Percentiles rank a stretch among this genome's conserved stretches.
Conservation (phyloP, 192 early-diverging fungal species). For the Chytriomyces sp. region DNA sequence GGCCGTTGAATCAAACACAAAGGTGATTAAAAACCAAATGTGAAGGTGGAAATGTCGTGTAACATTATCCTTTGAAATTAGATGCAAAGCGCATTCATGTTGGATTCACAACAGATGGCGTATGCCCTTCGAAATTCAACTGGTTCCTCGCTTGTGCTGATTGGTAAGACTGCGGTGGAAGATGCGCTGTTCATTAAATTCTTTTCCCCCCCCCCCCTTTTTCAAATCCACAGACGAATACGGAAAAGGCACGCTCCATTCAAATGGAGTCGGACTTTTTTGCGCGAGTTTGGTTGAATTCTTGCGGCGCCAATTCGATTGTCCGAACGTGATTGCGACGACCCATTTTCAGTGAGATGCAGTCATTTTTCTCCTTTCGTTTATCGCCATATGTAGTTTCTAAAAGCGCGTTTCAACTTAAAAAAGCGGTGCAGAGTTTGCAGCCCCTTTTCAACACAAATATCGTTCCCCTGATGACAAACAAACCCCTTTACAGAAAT, state of each 20-base stretch:
- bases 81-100: conserved; percentile 73
- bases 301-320: conserved; percentile 43
- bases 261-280: conserved; percentile 81
- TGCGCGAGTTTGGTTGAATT: conserved; percentile 72
- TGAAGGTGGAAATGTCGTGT: background rate
- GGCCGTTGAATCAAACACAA: conserved; percentile 71
- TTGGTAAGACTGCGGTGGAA: conserved; percentile 38
- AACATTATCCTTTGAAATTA: conserved; percentile 1
- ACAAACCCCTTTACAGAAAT: conserved; percentile 45
- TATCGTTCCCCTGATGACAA: background rate
- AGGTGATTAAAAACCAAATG: conserved; percentile 24
- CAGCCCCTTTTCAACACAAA: background rate
- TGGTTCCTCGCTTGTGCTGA: conserved; percentile 60
- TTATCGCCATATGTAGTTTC: conserved; percentile 6
- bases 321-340: conserved; percentile 73
- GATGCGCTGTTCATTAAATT: too few species aligned
- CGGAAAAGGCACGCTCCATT: conserved; percentile 72
- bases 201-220: background rate
- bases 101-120: conserved; percentile 70
- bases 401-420: background rate
- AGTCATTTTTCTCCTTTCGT: background rate
- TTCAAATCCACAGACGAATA: conserved; percentile 71
- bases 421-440: background rate
- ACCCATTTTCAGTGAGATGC: conserved; percentile 88
- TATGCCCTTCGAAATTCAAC: conserved; percentile 60